These are phyloP conservation scores for Xylaria longipes DNA, from an alignment of 495 filamentous ascomycete species.

Conservation along the genomic window DNA sequence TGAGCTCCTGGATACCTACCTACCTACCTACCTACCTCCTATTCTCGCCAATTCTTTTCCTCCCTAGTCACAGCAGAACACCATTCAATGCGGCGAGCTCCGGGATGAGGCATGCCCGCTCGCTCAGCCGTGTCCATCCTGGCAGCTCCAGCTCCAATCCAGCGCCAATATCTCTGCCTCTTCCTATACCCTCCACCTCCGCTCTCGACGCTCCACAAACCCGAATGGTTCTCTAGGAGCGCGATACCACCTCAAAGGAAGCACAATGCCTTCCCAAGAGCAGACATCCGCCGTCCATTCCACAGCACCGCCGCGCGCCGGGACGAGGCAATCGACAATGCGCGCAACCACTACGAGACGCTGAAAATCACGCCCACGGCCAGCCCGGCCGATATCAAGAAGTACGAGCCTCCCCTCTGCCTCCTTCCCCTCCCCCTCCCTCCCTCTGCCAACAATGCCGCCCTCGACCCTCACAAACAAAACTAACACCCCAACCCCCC, in stretches of 20 bases:
- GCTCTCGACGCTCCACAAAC: slow-evolving; percentile 13
- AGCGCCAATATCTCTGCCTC: slow-evolving; percentile 21
- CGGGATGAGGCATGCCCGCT: slow-evolving; percentile 63
- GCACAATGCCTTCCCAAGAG: slow-evolving; percentile 22
- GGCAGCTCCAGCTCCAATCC: slow-evolving; percentile 34
- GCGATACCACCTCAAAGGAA: not conserved
- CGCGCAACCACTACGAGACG: slow-evolving; percentile 76
- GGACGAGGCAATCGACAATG: slow-evolving; percentile 41
- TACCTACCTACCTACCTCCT: not conserved
- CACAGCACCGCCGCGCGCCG: slow-evolving; percentile 47
- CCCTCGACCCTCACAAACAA: not conserved
- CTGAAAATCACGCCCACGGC: slow-evolving; percentile 75
- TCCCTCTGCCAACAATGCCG: not conserved
- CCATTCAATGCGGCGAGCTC: slow-evolving; percentile 24
- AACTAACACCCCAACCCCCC: slow-evolving; percentile 24
- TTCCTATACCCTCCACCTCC: not conserved
- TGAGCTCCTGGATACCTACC: not conserved
- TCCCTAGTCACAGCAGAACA: not conserved
- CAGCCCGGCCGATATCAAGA: slow-evolving; percentile 80
- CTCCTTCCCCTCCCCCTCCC: slow-evolving; percentile 1
- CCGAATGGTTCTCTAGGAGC: slow-evolving; percentile 1
- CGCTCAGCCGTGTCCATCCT: slow-evolving; percentile 40
- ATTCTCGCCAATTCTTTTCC: no score
- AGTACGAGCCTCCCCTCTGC: slow-evolving; percentile 53
- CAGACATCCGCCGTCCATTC: slow-evolving; percentile 37